phyloP scores from a whole-genome alignment of 768 basidiomycete genomes.

The Artomyces pyxidatus region DNA sequence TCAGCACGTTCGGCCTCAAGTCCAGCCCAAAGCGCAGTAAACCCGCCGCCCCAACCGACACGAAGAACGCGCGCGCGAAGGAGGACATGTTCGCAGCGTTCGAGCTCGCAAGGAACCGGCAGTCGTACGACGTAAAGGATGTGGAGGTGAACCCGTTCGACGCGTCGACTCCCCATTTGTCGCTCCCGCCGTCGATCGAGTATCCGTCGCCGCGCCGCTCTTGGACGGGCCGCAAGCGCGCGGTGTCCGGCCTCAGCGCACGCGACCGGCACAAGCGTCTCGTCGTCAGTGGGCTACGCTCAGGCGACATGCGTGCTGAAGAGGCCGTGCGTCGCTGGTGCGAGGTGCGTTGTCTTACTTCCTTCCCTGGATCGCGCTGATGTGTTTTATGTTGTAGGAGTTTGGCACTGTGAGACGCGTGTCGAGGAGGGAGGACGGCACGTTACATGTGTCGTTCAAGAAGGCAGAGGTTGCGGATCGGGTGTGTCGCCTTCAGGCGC shows the following conservation, averaged over 20 bases:
- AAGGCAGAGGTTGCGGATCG: conserved; percentile 15
- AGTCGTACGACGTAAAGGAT: not conserved
- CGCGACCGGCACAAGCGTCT: conserved; percentile 10
- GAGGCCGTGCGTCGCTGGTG: conserved; percentile 15
- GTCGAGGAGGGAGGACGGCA: conserved; percentile 8
- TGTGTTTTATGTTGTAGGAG: conserved; percentile 2
- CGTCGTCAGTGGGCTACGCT: conserved; percentile 12
- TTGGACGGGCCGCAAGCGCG: conserved; percentile 6
- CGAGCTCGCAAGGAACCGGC: too few species aligned
- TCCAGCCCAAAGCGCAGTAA: not conserved
- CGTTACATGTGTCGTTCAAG: conserved; percentile 15
- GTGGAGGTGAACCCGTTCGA: not conserved
- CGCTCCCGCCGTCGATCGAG: not conserved
- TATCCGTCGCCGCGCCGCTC: not conserved
- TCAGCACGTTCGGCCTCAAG: conserved; percentile 15
- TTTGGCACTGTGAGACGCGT: conserved; percentile 15
- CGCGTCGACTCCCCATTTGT: not conserved
- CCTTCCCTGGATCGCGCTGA: not conserved
- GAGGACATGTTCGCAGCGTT: not conserved
- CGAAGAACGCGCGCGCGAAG: not conserved
- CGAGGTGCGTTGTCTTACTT: conserved; percentile 8
- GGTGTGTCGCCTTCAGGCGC: conserved; percentile 17
- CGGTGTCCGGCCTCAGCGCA: conserved; percentile 8
- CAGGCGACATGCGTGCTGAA: conserved; percentile 12
- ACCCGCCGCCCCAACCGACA: conserved; percentile 1